phyloP scores from a whole-genome alignment of 2,329 filamentous ascomycete species.

The Colletotrichum costaricense region DNA sequence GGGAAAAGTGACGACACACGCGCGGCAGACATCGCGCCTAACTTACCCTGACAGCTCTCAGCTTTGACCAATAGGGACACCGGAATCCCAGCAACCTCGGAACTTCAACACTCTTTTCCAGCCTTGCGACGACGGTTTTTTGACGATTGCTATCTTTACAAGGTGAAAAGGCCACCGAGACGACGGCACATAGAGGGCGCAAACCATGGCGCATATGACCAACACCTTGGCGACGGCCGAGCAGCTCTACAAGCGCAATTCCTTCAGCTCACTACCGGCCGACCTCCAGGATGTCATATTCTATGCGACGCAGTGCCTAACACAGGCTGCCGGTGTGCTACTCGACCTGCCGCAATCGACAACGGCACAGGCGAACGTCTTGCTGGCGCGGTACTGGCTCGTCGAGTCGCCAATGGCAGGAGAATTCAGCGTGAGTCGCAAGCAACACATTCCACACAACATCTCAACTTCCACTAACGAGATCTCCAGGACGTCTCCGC shows the following conservation, averaged over 20 bases:
- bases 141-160: neutral
- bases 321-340: conserved; percentile 83
- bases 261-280: conserved; percentile 69
- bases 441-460: neutral
- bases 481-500: conserved; percentile 78
- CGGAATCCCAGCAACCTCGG: neutral
- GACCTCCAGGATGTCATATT: conserved; percentile 80
- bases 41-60: conserved; percentile 16
- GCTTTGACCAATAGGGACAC: conserved; percentile 26
- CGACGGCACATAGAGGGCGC: neutral
- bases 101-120: conserved; percentile 6
- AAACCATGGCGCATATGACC: conserved; percentile 45
- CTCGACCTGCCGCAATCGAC: conserved; percentile 87
- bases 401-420: conserved; percentile 64
- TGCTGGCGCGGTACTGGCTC: conserved; percentile 86
- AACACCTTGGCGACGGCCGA: conserved; percentile 80
- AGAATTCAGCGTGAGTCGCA: conserved; percentile 64
- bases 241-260: conserved; percentile 71
- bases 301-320: conserved; percentile 77
- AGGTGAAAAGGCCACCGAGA: neutral
- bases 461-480: neutral
- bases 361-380: conserved; percentile 85
- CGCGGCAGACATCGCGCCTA: conserved; percentile 13
- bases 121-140: conserved; percentile 12
- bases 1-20: conserved; percentile 27